Percentiles rank a stretch among this genome's conserved stretches.
phyloP scores from a whole-genome alignment of 169 alveolate genomes.

The Plasmodium coatneyi region DNA sequence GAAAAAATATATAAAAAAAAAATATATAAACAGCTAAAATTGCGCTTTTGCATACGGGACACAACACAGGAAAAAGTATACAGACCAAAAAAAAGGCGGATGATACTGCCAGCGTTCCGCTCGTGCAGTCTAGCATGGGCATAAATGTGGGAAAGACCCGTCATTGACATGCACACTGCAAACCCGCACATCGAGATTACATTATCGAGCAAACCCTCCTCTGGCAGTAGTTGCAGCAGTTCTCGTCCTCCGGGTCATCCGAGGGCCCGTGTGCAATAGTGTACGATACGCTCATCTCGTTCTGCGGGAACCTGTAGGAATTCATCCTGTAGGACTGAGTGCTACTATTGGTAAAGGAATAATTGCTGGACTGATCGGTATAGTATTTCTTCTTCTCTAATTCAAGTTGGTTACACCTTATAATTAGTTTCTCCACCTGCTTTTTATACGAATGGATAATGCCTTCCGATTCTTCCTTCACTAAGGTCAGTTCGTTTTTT shows the following conservation, averaged over 20 bases:
- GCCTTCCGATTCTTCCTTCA: slow-evolving; percentile 72
- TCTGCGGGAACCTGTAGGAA: slow-evolving; percentile 12
- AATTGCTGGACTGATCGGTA: neutral
- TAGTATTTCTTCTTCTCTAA: slow-evolving; percentile 37
- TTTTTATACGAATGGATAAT: slow-evolving; percentile 61
- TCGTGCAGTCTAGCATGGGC: neutral
- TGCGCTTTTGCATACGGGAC: neutral
- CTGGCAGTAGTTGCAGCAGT: slow-evolving; percentile 54
- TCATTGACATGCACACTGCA: neutral
- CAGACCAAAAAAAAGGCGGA: neutral
- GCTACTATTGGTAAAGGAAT: slow-evolving; percentile 36
- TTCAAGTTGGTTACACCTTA: slow-evolving; percentile 65
- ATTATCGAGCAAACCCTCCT: slow-evolving; percentile 45
- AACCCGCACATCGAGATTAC: neutral
- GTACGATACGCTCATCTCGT: slow-evolving; percentile 56
- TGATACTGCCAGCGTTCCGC: neutral
- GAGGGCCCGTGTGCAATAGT: slow-evolving; percentile 49
- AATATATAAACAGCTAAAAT: neutral
- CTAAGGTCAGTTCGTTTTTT: slow-evolving; percentile 55
- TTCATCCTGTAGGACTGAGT: slow-evolving; percentile 16
- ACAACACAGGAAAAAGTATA: neutral
- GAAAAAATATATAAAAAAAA: neutral
- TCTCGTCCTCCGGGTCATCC: slow-evolving; percentile 28
- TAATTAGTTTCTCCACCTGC: slow-evolving; percentile 71
- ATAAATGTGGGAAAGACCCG: neutral